Evolutionary conservation across 2,329 filamentous ascomycete species (phyloP).

Genomic region (Eurotiales sp.): DNA sequence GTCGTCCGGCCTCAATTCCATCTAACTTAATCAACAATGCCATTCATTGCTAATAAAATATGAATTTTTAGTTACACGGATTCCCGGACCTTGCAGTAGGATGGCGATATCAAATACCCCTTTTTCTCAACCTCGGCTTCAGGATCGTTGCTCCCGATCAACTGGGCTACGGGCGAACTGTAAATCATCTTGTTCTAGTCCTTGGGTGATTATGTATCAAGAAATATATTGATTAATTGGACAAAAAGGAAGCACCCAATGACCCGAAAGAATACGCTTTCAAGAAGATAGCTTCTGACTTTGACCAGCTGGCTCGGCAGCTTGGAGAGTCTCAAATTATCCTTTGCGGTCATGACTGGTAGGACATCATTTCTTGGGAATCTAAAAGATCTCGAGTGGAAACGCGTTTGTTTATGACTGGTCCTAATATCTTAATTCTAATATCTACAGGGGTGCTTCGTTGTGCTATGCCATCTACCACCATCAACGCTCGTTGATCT

Average conservation of each 20-base stretch:
- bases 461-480: constrained; percentile 71
- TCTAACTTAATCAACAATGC: too few species aligned
- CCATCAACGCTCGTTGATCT: constrained; percentile 69
- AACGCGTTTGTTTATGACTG: too few species aligned
- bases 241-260: constrained; percentile 55
- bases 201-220: constrained; percentile 20
- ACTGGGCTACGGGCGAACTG: constrained; percentile 79
- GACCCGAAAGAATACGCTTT: constrained; percentile 61
- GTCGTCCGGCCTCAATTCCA: too few species aligned
- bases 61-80: constrained; percentile 59
- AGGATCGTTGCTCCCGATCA: constrained; percentile 81
- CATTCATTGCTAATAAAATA: background rate
- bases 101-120: constrained; percentile 86
- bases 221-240: constrained; percentile 22
- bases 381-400: too few species aligned
- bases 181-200: constrained; percentile 24
- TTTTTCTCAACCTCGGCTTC: constrained; percentile 66
- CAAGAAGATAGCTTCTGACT: constrained; percentile 70
- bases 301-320: constrained; percentile 66
- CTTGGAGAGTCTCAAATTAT: constrained; percentile 60
- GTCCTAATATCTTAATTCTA: background rate
- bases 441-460: constrained; percentile 60
- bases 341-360: constrained; percentile 87
- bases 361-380: too few species aligned
- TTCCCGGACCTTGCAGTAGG: constrained; percentile 79